Base-by-base conservation (phyloP, 306 rosid species). In the Crotalaria pallida region DNA sequence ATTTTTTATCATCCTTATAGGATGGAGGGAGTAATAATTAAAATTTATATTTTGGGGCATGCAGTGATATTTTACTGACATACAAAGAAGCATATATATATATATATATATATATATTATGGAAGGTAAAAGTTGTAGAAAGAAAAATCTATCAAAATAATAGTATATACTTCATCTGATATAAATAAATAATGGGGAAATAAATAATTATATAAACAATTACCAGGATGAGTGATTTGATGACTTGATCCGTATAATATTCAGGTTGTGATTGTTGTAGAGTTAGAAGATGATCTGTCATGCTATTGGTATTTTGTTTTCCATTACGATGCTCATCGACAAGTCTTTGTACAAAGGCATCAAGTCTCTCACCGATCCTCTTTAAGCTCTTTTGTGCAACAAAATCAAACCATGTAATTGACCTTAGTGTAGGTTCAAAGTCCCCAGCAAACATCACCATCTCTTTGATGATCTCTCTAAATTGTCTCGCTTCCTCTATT, bases 331-430 rank as follows among this genome's bases (percentile, higher is more conserved):
- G 58, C n/a, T 74, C 72, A 29, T 5, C 34, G 6, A 29, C 4
- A 27, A 87, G 50, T 7, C 78, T 82, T 44, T 71, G 80, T 58
- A 82, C 29, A 52, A 82, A 77, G 0, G 43, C 1, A 41, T 87
- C 92, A 0, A 58, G 43, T 57, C 6, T 75, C 16, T 13, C 16
- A 0, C 71, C 69, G 7, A 85, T 23, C 5, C 36, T 56, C 44
- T 1, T 29, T 1, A 77, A 6, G 43, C 60, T 83, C 48, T 59
- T 80, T 65, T 71, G 59, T 2, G 67, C 9, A 2, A 55, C 55
- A 7, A 13, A n/a, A 41, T 79, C 83, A 60, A 83, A 5, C 65
- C 81, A n/a, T n/a, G n/a, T n/a, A n/a, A n/a, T n/a, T n/a, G n/a
- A 29, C 1, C 73, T 74, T 31, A 86, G 18, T 0, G 83, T 0